Evolutionary conservation across 1,284 basidiomycete genomes (phyloP).

Genomic region (Agaricales sp.): DNA sequence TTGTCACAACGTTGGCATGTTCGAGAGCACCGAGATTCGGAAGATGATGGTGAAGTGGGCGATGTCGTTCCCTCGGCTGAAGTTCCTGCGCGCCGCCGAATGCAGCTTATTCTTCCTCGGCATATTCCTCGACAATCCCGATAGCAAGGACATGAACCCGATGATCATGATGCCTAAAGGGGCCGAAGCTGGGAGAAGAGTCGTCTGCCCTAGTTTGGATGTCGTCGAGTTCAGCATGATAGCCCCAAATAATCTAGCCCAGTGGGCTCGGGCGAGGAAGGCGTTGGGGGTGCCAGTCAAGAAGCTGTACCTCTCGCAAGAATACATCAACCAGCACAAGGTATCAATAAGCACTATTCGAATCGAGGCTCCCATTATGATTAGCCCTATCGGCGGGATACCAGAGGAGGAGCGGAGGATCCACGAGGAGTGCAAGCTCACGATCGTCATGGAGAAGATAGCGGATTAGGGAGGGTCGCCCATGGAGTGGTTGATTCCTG

Average conservation of each 20-base stretch:
- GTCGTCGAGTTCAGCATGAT: conserved; percentile 30
- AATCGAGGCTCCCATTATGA: too few species aligned
- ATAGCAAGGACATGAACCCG: conserved; percentile 12
- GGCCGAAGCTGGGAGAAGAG: conserved; percentile 8
- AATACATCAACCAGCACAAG: too few species aligned
- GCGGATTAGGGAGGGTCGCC: neutral
- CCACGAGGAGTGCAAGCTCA: neutral
- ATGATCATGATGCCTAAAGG: conserved; percentile 1
- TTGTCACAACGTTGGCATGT: conserved; percentile 30
- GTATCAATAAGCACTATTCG: too few species aligned
- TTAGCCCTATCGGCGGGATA: too few species aligned
- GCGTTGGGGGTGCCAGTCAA: conserved; percentile 6
- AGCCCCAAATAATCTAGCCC: conserved; percentile 14
- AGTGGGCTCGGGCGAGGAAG: conserved; percentile 19
- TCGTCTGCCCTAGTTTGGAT: conserved; percentile 30
- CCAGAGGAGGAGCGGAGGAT: neutral
- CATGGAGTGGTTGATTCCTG: too few species aligned
- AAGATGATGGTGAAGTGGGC: conserved; percentile 33
- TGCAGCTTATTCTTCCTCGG: conserved; percentile 29
- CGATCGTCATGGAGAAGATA: neutral
- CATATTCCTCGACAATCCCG: conserved; percentile 30
- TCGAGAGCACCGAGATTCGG: conserved; percentile 14
- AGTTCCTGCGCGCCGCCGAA: conserved; percentile 35
- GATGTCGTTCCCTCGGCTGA: conserved; percentile 40
- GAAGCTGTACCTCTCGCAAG: neutral